These are phyloP conservation scores for Cytospora piceicola DNA, from an alignment of 2,329 filamentous ascomycete genomes.

Conservation along the genomic window DNA sequence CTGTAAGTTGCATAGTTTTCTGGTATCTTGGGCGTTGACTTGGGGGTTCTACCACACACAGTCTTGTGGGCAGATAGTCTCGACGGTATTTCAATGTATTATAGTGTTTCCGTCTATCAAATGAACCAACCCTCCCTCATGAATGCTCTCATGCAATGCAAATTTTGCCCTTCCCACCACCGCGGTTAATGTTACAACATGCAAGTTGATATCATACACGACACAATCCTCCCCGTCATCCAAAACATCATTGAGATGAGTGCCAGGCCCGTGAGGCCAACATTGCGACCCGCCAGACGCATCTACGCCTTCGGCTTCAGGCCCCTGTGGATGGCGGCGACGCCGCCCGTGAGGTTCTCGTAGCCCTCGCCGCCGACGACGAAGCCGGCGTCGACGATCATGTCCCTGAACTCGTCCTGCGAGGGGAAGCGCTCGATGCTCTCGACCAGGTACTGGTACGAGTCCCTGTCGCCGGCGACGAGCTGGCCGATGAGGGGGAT, in stretches of 20 bases:
- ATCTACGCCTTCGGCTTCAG: slow-evolving; percentile 69
- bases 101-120: slow-evolving; percentile 5
- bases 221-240: not conserved
- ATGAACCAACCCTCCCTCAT: not conserved
- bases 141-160: not conserved
- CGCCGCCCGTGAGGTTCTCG: slow-evolving; percentile 88
- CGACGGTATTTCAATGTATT: slow-evolving; percentile 1
- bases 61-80: not conserved
- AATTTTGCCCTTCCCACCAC: not conserved
- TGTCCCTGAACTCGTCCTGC: slow-evolving; percentile 80
- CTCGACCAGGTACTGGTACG: slow-evolving; percentile 98
- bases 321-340: slow-evolving; percentile 95
- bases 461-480: slow-evolving; percentile 90
- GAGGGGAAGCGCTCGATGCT: slow-evolving; percentile 93
- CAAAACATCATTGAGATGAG: not conserved
- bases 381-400: slow-evolving; percentile 87
- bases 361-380: slow-evolving; percentile 79
- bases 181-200: slow-evolving; percentile 12
- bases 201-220: not conserved
- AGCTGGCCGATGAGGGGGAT: slow-evolving; percentile 96
- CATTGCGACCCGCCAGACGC: not conserved
- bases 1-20: no score
- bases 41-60: not conserved
- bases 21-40: no score
- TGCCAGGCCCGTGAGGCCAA: slow-evolving; percentile 3